Evolutionary conservation across 2,329 filamentous ascomycete species (phyloP).

Genomic region (Lomentospora prolificans): DNA sequence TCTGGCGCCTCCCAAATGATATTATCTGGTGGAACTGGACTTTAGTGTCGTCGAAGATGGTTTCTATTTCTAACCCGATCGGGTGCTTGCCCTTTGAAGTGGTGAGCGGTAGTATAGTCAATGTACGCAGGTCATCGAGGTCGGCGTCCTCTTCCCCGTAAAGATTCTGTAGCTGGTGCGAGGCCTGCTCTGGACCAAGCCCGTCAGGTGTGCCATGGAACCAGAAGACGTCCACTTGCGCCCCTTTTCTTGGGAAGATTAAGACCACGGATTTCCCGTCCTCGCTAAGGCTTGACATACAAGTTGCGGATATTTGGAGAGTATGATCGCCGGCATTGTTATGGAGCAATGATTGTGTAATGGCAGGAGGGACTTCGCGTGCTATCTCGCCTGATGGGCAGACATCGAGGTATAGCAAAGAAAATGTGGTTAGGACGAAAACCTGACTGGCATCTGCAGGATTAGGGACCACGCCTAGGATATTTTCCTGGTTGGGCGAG

Average conservation of each 20-base stretch:
- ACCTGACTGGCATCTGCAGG: slow-evolving; percentile 4
- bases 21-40: slow-evolving; percentile 38
- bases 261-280: not conserved
- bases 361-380: not conserved
- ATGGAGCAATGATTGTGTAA: not conserved
- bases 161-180: slow-evolving; percentile 11
- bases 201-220: not conserved
- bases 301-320: not conserved
- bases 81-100: slow-evolving; percentile 7
- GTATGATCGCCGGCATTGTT: not conserved
- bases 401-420: slow-evolving; percentile 9
- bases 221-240: slow-evolving; percentile 3
- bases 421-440: slow-evolving; percentile 11
- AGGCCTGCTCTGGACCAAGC: not conserved
- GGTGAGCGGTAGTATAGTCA: slow-evolving; percentile 20
- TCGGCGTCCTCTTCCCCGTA: slow-evolving; percentile 11
- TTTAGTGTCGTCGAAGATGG: slow-evolving; percentile 21
- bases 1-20: slow-evolving; percentile 30
- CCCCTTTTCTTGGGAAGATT: not conserved
- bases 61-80: slow-evolving; percentile 14
- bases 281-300: not conserved
- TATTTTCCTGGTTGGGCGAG: slow-evolving; percentile 8
- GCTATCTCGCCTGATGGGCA: not conserved
- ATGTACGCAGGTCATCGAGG: slow-evolving; percentile 14
- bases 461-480: slow-evolving; percentile 9